Evolutionary conservation across 2,329 filamentous ascomycete genomes (phyloP), one percentile per base, ranked within the genome.

Genomic region (Sclerotinia minor): DNA sequence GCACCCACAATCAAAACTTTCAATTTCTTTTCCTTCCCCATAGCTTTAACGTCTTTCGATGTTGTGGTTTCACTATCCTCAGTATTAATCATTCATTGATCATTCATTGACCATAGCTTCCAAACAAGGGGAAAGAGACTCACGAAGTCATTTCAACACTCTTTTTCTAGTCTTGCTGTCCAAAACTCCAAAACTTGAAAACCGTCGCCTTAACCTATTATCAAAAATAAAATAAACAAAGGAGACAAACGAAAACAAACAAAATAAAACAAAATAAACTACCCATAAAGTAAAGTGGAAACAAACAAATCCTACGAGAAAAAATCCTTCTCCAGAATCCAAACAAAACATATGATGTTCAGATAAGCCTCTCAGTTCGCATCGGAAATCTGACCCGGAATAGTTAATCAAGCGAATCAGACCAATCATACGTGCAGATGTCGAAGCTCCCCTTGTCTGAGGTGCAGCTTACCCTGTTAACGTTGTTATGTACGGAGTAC

Each of bases 1-100:
- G 52, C 68, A 3, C 65, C 68, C 3, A 65, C 58, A 29, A 68
- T 68, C 5, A 69, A 38, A 9, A 68, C 45, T 9, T 64, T 63
- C n/a, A 67, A 50, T 9, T 61, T 55, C 11, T 9, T 2, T 2
- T 6, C 5, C 21, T 4, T n/a, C 6, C 21, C 35, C 35, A 35
- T 35, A 9, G 35, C 6, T 35, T 8, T 35, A 35, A 4, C 21
- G 9, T 24, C 47, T 49, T 4, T 26, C 15, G 35, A 26, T 58
- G 38, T 44, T 15, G 35, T 17, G 8, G 21, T 44, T 21, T 58
- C 54, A 7, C 44, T 49, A 47, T 5, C 2, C 2, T 7, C 9
- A n/a, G 5, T 54, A 19, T 35, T 13, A 54, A 35, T 19, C 17
- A 19, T 49, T 13, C 5, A 29, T 49, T 13, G 8, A 29, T 47